These are phyloP conservation scores for Kwoniella newhampshirensis DNA, from an alignment of 768 basidiomycete genomes.

Conservation along the genomic window DNA sequence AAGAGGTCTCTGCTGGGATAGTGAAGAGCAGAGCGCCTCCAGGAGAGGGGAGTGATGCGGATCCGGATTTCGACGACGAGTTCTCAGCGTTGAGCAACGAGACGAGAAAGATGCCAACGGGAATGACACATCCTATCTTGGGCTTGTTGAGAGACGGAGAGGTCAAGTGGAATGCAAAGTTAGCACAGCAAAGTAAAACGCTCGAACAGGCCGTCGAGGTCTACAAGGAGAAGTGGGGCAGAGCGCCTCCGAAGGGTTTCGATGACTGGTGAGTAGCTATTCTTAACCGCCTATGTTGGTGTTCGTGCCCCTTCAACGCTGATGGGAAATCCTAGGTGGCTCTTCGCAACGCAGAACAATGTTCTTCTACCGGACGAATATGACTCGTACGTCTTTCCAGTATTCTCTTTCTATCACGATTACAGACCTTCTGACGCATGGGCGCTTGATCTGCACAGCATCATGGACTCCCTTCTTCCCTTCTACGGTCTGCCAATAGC, in stretches of 20 bases:
- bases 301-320: neutral
- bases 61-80: conserved; percentile 37
- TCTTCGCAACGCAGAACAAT: conserved; percentile 43
- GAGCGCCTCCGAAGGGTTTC: conserved; percentile 84
- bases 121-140: conserved; percentile 69
- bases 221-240: conserved; percentile 73
- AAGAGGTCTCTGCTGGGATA: conserved; percentile 45
- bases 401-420: neutral
- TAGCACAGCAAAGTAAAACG: conserved; percentile 75
- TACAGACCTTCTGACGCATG: neutral
- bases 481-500: conserved; percentile 51
- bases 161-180: conserved; percentile 63
- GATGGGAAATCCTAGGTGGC: conserved; percentile 38
- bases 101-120: conserved; percentile 21
- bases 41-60: conserved; percentile 19
- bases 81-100: conserved; percentile 17
- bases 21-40: conserved; percentile 29
- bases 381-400: conserved; percentile 40
- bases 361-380: conserved; percentile 53
- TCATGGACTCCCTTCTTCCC: conserved; percentile 51
- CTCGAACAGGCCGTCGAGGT: conserved; percentile 75
- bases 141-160: conserved; percentile 81
- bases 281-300: too few relatives aligned
- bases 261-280: conserved; percentile 74
- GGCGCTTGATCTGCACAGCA: conserved; percentile 28